A percentile compares a stretch with the other conserved stretches of the same genome.
Evolutionary conservation across 306 rosid genomes (phyloP).

Genomic region (Glycine latifolia): DNA sequence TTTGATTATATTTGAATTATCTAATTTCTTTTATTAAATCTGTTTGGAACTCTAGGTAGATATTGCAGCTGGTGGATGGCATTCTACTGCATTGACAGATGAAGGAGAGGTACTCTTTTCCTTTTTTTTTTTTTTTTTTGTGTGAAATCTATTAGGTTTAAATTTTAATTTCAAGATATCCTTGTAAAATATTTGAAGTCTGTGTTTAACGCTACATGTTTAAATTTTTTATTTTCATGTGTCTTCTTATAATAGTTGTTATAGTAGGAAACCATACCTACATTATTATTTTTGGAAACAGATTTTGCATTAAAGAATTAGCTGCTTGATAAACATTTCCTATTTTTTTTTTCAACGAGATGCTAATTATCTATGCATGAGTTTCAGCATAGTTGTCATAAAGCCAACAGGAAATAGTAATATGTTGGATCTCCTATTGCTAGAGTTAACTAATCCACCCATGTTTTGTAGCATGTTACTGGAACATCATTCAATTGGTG

Average conservation of each 20-base stretch:
- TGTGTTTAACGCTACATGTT: not conserved
- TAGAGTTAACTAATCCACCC: not conserved
- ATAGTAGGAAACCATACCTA: not conserved
- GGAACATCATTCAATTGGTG: not conserved
- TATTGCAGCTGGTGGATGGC: constrained; percentile 99
- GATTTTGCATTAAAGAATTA: not conserved
- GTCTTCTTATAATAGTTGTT: not conserved
- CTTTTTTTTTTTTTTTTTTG: constrained; percentile 30
- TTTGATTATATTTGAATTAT: not conserved
- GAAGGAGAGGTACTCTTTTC: constrained; percentile 81
- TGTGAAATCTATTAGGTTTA: constrained; percentile 34
- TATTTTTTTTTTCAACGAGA: not conserved
- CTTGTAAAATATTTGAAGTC: constrained; percentile 6
- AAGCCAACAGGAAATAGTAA: not conserved
- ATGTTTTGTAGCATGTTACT: not conserved
- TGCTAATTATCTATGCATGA: constrained; percentile 5
- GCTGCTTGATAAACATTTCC: not conserved
- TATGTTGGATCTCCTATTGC: constrained; percentile 25
- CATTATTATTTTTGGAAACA: constrained; percentile 4
- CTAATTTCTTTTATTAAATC: constrained; percentile 29
- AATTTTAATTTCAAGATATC: constrained; percentile 33
- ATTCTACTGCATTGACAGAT: constrained; percentile 88
- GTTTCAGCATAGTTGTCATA: constrained; percentile 25
- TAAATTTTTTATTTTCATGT: constrained; percentile 4
- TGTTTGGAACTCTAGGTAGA: constrained; percentile 69